Evolutionary conservation across 83 land plant genomes (phyloP), one percentile per base, ranked within the genome.

Genomic region (Diphasiastrum complanatum): DNA sequence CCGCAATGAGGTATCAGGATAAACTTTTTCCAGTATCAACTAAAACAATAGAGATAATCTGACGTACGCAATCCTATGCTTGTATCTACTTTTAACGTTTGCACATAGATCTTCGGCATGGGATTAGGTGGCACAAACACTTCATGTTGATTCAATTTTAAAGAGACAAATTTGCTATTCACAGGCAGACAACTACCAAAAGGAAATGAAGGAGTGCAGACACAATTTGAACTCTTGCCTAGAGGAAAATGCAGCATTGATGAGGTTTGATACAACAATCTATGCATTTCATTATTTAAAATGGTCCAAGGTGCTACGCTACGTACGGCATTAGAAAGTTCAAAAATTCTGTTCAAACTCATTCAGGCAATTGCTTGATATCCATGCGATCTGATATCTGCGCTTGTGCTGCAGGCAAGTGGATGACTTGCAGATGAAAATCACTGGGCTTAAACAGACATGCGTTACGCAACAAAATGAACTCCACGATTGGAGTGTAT

Each of bases 141-240:
- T 8, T 8, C 25, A 5, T 2, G 26, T 20, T 65, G 20, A 41
- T 56, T 64, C 16, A 19, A 35, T 18, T 24, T 48, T 45, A 0
- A 24, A 50, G 27, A 61, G 12, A 3, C 3, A 0, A 34, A 10
- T 30, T 45, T n/a, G 5, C 18, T 38, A 23, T 34, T 23, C 18
- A 10, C 79, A 88, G 95, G 67, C 80, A 61, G 53, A 80, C 35
- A 73, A 64, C 18, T 67, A 83, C 45, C 54, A 51, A 18, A 47
- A 48, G 45, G 87, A 89, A 68, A 63, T 89, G 53, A 83, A 85
- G 30, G 74, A 74, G 3, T 82, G 84, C 68, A 70, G 72, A 64
- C 57, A 40, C 19, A 78, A 78, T n/a, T 69, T 89, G 24, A 71
- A 67, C 22, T 51, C 82, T 52, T 75, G 79, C 45, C 45, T 85